Evolutionary conservation across 83 land plant genomes (phyloP).

Genomic region (Picea abies): DNA sequence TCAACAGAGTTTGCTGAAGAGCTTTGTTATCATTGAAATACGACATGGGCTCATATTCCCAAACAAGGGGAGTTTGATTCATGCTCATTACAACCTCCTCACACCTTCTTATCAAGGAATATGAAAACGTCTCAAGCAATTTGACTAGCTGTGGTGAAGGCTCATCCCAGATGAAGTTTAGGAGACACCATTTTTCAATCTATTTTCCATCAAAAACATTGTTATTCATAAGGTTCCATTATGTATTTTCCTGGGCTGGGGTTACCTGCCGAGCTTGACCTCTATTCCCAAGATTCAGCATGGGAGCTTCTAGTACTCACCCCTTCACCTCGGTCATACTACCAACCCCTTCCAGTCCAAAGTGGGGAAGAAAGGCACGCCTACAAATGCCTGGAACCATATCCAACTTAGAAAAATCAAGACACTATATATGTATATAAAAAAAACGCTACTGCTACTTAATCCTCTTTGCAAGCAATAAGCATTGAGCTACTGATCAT

Average conservation of each 20-base stretch:
- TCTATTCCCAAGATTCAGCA: constrained; percentile 33
- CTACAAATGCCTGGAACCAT: constrained; percentile 15
- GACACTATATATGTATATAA: too few relatives aligned
- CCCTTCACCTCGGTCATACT: constrained; percentile 42
- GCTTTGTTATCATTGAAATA: constrained; percentile 7
- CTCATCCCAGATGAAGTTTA: constrained; percentile 27
- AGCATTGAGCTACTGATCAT: too few relatives aligned
- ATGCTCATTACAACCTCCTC: constrained; percentile 29
- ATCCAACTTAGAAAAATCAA: too few relatives aligned
- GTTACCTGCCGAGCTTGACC: constrained; percentile 15
- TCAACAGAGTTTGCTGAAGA: constrained; percentile 26
- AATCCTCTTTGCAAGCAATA: too few relatives aligned
- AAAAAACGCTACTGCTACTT: too few relatives aligned
- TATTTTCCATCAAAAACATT: constrained; percentile 31
- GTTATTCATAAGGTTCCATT: constrained; percentile 52
- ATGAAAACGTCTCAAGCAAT: not conserved
- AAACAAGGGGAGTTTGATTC: constrained; percentile 17
- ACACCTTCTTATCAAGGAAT: constrained; percentile 18
- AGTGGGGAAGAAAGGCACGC: constrained; percentile 27
- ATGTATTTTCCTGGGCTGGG: constrained; percentile 28
- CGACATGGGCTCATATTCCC: constrained; percentile 13
- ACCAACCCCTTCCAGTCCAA: constrained; percentile 29
- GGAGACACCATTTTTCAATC: constrained; percentile 32
- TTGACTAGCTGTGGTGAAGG: not conserved
- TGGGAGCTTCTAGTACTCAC: constrained; percentile 44